phyloP scores from a whole-genome alignment of 129 eudicot species.

The Scalesia atractyloides region DNA sequence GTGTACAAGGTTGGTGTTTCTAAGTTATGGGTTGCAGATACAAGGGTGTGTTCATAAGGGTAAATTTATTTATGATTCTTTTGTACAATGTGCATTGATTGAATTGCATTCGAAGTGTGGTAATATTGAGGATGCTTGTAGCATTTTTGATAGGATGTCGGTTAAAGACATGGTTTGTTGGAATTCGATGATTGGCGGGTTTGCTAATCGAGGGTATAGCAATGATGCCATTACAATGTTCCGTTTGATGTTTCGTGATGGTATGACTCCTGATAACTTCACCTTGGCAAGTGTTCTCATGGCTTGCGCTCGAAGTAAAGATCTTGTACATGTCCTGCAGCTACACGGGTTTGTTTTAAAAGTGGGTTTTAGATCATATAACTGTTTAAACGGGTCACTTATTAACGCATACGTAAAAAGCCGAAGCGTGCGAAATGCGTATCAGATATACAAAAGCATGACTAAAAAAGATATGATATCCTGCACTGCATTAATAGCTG shows the following conservation, averaged over 20 bases:
- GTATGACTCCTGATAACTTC: constrained; percentile 66
- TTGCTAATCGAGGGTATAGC: constrained; percentile 45
- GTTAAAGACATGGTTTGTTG: constrained; percentile 64
- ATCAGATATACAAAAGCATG: constrained; percentile 45
- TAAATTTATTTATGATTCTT: constrained; percentile 44
- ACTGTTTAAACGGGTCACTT: constrained; percentile 51
- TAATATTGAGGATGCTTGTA: constrained; percentile 58
- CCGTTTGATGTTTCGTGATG: constrained; percentile 58
- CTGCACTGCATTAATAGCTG: constrained; percentile 69
- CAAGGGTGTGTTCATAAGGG: constrained; percentile 66
- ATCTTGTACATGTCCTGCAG: constrained; percentile 36
- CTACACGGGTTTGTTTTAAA: constrained; percentile 51
- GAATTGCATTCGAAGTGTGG: constrained; percentile 73
- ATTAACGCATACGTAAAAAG: constrained; percentile 65
- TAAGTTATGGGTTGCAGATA: constrained; percentile 51
- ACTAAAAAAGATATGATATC: constrained; percentile 48
- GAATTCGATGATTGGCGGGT: constrained; percentile 79
- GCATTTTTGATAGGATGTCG: constrained; percentile 47
- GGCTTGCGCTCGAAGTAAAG: constrained; percentile 33
- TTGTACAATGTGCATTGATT: constrained; percentile 73
- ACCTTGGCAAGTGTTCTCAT: constrained; percentile 56
- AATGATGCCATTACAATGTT: constrained; percentile 46
- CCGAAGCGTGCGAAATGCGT: constrained; percentile 49
- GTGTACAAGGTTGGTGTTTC: constrained; percentile 41
- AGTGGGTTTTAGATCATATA: constrained; percentile 51